Percentiles rank a stretch among this genome's conserved stretches.
These are phyloP conservation scores for Clavulina sp. DNA, from an alignment of 768 basidiomycete genomes.

Conservation along the genomic window DNA sequence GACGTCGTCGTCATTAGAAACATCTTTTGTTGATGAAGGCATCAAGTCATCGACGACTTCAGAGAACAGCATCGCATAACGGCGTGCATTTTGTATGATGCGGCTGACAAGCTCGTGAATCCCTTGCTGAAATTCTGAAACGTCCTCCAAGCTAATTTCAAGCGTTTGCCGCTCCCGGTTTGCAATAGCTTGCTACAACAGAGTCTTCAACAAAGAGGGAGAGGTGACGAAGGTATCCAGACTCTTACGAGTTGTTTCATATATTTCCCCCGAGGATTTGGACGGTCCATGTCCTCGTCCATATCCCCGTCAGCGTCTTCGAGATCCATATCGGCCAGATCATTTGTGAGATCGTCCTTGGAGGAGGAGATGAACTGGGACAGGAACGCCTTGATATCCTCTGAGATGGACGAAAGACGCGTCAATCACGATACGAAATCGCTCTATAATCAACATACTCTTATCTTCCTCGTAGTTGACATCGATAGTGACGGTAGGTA, in stretches of 20 bases:
- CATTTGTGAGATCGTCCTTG: conserved; percentile 38
- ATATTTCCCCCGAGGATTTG: conserved; percentile 36
- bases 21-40: conserved; percentile 77
- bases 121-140: conserved; percentile 59
- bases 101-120: conserved; percentile 57
- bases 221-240: background rate
- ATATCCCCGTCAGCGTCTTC: conserved; percentile 30
- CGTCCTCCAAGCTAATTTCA: conserved; percentile 75
- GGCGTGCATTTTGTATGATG: conserved; percentile 70
- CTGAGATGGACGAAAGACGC: conserved; percentile 14
- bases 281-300: conserved; percentile 20
- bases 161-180: conserved; percentile 88
- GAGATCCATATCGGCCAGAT: conserved; percentile 55
- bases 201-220: conserved; percentile 12
- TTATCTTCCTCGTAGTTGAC: conserved; percentile 59
- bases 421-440: background rate
- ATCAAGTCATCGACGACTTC: conserved; percentile 82
- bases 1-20: conserved; percentile 82
- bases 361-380: too few species aligned
- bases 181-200: conserved; percentile 64
- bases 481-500: conserved; percentile 20
- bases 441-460: conserved; percentile 24
- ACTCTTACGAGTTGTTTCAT: conserved; percentile 60
- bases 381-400: conserved; percentile 55
- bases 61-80: conserved; percentile 78